Conservation (phyloP, 2,329 filamentous ascomycete species). For the Emergomyces africanus region DNA sequence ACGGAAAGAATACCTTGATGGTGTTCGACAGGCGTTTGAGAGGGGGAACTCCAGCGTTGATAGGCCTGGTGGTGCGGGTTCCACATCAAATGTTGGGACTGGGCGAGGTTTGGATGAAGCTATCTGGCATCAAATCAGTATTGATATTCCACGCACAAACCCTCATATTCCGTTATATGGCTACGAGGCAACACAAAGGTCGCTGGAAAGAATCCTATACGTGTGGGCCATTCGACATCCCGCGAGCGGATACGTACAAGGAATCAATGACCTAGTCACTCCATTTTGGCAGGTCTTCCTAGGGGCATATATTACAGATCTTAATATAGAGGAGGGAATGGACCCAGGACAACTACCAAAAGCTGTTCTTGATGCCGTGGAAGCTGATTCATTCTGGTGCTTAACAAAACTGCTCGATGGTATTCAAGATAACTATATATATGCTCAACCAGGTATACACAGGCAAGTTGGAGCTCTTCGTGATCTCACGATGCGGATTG, state of each 20-base stretch:
- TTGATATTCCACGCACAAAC: slow-evolving; percentile 92
- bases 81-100: slow-evolving; percentile 42
- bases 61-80: slow-evolving; percentile 26
- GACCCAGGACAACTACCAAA: slow-evolving; percentile 88
- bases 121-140: slow-evolving; percentile 99
- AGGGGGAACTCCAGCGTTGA: slow-evolving; percentile 33
- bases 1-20: slow-evolving; percentile 90
- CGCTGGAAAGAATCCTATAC: slow-evolving; percentile 87
- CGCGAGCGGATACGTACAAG: slow-evolving; percentile 94
- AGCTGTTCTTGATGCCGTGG: slow-evolving; percentile 85
- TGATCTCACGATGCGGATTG: slow-evolving; percentile 84
- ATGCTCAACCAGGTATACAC: slow-evolving; percentile 92
- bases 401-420: slow-evolving; percentile 95
- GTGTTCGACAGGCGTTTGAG: slow-evolving; percentile 58
- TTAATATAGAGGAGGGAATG: slow-evolving; percentile 86
- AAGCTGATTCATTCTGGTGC: slow-evolving; percentile 98
- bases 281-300: slow-evolving; percentile 98
- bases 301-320: slow-evolving; percentile 86
- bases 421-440: slow-evolving; percentile 98
- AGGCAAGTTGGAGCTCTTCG: slow-evolving; percentile 79
- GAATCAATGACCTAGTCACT: slow-evolving; percentile 95
- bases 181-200: slow-evolving; percentile 91
- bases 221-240: slow-evolving; percentile 97
- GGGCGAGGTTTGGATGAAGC: slow-evolving; percentile 80
- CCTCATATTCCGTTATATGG: slow-evolving; percentile 90